Base-by-base conservation (phyloP, 2,329 filamentous ascomycete genomes). In the Fusarium transvaalense region DNA sequence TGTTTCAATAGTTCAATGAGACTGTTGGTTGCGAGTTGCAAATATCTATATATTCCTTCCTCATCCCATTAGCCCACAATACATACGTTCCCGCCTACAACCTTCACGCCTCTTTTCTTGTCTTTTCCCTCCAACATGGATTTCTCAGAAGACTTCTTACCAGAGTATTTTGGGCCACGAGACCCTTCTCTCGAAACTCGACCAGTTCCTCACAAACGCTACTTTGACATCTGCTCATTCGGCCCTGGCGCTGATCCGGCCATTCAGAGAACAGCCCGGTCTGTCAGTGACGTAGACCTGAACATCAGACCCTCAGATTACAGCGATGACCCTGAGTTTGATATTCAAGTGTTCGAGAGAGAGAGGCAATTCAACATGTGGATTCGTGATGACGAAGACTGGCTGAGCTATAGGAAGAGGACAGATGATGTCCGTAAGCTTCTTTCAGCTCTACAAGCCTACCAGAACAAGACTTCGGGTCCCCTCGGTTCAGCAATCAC, bases 321-420 rank as follows among this genome's bases (percentile, higher is more conserved):
- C 12, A 65, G 55, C 31, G 34, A 50, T 32, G 37, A 46, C 14
- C 46, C 48, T 48, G 48, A 50, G 13, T 50, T 55, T 21, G 61
- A 61, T 21, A 61, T 48, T n/a, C 52, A 60, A 37, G n/a, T 65
- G 3, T 48, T 55, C n/a, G 61, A 65, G 27, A 55, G 61, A 53
- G 58, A 66, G 21, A 46, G 63, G 6, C 38, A 21, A 10, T 39
- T 35, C 6, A 56, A 46, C n/a, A 41, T n/a, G 19, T 65, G 46
- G 61, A 31, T 65, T 23, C 50, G 27, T 21, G 56, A 56, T 2
- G 23, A 48, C 21, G 63, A 66, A 34, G 50, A 66, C 31, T 66
- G 56, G 62, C n/a, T 56, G 25, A 27, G 37, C 5, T 56, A 42
- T 15, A 56, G 25, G 27, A 66, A 51, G 37, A 46, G 56, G 27